Conservation (phyloP, 208 protist genomes). For the Entamoeba invadens region DNA sequence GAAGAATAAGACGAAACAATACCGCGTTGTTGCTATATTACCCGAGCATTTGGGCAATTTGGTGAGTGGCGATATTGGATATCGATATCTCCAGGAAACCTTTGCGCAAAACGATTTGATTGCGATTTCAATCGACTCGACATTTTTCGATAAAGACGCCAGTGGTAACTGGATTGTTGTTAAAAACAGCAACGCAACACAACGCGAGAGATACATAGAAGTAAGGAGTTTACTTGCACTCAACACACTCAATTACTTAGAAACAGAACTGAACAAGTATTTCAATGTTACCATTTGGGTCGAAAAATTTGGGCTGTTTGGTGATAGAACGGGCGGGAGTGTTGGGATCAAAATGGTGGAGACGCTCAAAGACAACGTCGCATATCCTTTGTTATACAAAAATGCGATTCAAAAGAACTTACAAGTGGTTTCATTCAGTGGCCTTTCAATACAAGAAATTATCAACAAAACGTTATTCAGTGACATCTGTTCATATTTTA, state of each 20-base stretch:
- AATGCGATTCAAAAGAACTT: not conserved
- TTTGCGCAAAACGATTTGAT: not conserved
- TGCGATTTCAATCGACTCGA: not conserved
- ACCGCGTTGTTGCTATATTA: not conserved
- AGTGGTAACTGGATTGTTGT: not conserved
- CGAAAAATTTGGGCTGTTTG: not conserved
- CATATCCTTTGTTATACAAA: not conserved
- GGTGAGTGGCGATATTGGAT: not conserved
- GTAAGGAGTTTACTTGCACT: not conserved
- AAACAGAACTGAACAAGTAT: not conserved
- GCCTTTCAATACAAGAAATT: not conserved
- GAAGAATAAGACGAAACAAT: not conserved
- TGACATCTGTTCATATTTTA: not conserved
- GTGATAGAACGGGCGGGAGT: not conserved
- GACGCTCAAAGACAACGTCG: not conserved
- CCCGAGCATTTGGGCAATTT: not conserved
- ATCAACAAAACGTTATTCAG: not conserved
- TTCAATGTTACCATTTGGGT: not conserved
- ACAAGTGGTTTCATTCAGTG: not conserved
- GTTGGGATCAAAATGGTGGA: not conserved
- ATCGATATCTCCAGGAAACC: not conserved
- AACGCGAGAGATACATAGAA: not conserved
- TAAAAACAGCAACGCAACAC: not conserved
- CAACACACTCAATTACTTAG: not conserved
- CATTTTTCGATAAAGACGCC: not conserved